phyloP scores from a whole-genome alignment of 1,284 basidiomycete genomes.

The Boletus albobrunnescens region DNA sequence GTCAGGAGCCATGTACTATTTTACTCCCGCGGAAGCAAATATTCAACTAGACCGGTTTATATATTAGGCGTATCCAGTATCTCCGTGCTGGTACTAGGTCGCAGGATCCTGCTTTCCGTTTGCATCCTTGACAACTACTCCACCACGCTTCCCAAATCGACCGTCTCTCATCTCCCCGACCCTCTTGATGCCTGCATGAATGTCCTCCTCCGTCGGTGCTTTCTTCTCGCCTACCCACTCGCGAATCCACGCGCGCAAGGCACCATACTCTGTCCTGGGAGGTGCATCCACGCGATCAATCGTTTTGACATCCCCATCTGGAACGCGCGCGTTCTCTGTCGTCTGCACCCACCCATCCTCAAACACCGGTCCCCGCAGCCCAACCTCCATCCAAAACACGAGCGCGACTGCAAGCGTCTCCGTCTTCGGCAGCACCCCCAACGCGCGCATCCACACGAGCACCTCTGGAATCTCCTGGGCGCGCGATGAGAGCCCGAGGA shows the following conservation, averaged over 20 bases:
- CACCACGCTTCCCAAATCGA: conserved; percentile 14
- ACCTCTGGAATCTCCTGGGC: conserved; percentile 62
- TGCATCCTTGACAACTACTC: not conserved
- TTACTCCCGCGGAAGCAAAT: conserved; percentile 12
- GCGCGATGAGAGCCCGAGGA: conserved; percentile 52
- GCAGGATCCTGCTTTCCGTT: not conserved
- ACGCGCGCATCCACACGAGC: conserved; percentile 73
- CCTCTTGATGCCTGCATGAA: conserved; percentile 30
- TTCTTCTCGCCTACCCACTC: conserved; percentile 62
- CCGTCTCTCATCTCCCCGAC: conserved; percentile 31
- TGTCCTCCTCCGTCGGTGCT: conserved; percentile 45
- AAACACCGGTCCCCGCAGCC: conserved; percentile 55
- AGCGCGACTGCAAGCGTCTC: conserved; percentile 62
- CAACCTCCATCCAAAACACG: conserved; percentile 68
- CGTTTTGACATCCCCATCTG: conserved; percentile 17
- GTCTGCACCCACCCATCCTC: conserved; percentile 35
- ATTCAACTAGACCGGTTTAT: not conserved
- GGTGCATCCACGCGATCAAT: not conserved
- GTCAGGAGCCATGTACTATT: too few relatives aligned
- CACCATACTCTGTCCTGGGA: conserved; percentile 23
- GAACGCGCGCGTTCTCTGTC: conserved; percentile 32
- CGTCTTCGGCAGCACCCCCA: conserved; percentile 50
- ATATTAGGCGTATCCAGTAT: not conserved
- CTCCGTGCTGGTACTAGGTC: not conserved
- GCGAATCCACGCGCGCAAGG: conserved; percentile 55